Conservation (phyloP, 2,329 filamentous ascomycete genomes). For the Pestalotiopsis sp. region DNA sequence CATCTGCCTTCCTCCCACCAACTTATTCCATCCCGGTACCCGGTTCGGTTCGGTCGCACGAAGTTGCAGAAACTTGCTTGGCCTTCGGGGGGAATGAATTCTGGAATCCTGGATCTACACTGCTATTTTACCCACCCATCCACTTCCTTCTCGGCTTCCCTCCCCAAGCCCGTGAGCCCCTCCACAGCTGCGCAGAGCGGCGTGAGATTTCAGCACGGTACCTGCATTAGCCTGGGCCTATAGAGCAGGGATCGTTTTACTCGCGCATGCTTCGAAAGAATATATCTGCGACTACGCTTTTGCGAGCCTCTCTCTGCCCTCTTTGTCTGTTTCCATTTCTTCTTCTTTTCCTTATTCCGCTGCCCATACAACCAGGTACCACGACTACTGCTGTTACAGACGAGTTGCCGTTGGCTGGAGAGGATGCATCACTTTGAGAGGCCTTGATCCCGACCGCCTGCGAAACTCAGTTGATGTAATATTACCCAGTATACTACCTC, state of each 20-base stretch:
- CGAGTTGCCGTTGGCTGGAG: not conserved
- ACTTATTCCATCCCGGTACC: not conserved
- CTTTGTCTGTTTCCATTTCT: not conserved
- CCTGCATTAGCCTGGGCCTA: conserved; percentile 16
- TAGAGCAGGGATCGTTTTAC: conserved; percentile 10
- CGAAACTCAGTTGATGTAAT: not conserved
- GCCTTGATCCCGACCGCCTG: not conserved
- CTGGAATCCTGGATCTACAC: not conserved
- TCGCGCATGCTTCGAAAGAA: conserved; percentile 1
- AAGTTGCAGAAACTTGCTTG: not conserved
- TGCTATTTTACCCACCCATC: not conserved
- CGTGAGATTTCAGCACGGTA: conserved; percentile 9
- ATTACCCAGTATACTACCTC: conserved; percentile 4
- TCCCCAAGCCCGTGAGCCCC: not conserved
- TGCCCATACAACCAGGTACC: not conserved
- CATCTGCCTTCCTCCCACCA: too few species aligned
- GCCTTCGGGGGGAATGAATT: not conserved
- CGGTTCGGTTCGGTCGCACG: not conserved
- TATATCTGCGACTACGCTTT: conserved; percentile 12
- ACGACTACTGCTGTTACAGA: too few species aligned
- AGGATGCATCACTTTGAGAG: conserved; percentile 2
- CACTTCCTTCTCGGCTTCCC: not conserved
- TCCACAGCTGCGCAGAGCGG: not conserved
- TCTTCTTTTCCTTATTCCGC: not conserved
- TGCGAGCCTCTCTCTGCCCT: not conserved